These are phyloP conservation scores for Pistacia integerrima DNA, from an alignment of 345 rosid genomes.

Conservation along the genomic window DNA sequence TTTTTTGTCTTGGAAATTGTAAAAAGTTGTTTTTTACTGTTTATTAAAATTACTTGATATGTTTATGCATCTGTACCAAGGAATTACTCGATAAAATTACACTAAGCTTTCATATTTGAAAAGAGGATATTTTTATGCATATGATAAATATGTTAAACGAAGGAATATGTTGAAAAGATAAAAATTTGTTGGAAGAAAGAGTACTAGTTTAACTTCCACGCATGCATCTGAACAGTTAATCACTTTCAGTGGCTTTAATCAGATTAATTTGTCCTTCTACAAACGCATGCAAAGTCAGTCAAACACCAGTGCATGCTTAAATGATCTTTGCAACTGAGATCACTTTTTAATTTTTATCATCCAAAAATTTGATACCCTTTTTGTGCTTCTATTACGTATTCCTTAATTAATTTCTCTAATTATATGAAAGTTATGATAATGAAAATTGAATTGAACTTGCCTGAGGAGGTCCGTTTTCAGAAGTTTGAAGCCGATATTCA, in stretches of 20 bases:
- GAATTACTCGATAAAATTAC: no score
- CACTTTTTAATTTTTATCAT: not conserved
- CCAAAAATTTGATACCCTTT: no score
- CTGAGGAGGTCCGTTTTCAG: conserved; percentile 73
- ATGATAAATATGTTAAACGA: not conserved
- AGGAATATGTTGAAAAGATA: not conserved
- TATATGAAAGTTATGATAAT: not conserved
- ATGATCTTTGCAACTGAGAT: conserved; percentile 3
- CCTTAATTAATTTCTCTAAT: not conserved
- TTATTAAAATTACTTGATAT: no score
- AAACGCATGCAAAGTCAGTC: conserved; percentile 22
- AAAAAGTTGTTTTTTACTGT: no score
- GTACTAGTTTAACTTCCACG: not conserved
- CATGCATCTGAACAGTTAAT: not conserved
- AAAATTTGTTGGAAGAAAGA: not conserved
- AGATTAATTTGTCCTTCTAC: not conserved
- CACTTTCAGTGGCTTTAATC: conserved; percentile 10
- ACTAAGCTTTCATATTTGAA: no score
- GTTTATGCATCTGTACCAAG: no score
- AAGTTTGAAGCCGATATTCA: conserved; percentile 84
- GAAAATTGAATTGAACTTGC: conserved; percentile 26
- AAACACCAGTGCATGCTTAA: conserved; percentile 22
- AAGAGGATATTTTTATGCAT: not conserved
- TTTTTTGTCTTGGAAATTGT: no score
- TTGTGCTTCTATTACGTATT: no score